Percentiles rank a stretch among this genome's conserved stretches.
Evolutionary conservation across 208 protist genomes (phyloP).

Genomic region (Vickermania spadyakhi): DNA sequence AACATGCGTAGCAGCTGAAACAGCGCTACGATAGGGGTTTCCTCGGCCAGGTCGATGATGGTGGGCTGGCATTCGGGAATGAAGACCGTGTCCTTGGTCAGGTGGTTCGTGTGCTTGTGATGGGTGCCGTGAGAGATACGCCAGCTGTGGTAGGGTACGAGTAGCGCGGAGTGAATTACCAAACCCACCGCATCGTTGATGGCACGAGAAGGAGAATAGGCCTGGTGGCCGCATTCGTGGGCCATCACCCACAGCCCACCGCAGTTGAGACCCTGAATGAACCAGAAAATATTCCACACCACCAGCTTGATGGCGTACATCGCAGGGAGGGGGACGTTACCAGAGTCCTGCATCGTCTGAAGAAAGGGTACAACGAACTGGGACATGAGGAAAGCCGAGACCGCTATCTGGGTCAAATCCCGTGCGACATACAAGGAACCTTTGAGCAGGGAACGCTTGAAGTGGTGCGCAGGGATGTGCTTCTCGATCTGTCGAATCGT

Average conservation of each 20-base stretch:
- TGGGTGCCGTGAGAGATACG: constrained; percentile 88
- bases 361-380: constrained; percentile 23
- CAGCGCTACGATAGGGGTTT: constrained; percentile 53
- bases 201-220: constrained; percentile 60
- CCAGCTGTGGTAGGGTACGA: constrained; percentile 93
- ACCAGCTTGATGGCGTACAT: constrained; percentile 22
- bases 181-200: constrained; percentile 89
- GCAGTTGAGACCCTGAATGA: constrained; percentile 74
- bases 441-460: constrained; percentile 31
- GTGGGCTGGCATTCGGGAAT: constrained; percentile 50
- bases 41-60: constrained; percentile 58
- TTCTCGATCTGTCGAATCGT: constrained; percentile 71
- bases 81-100: constrained; percentile 88
- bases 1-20: constrained; percentile 51
- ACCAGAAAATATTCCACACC: constrained; percentile 67
- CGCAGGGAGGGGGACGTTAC: background rate
- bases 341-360: constrained; percentile 9
- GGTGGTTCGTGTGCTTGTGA: constrained; percentile 93
- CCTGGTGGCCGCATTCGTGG: constrained; percentile 94
- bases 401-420: constrained; percentile 42
- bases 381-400: constrained; percentile 52
- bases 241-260: constrained; percentile 91
- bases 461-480: constrained; percentile 65
- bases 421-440: constrained; percentile 48
- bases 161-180: constrained; percentile 77